Evolutionary conservation across 2,329 filamentous ascomycete genomes (phyloP).

Genomic region (Aspergillus brunneoviolaceus): DNA sequence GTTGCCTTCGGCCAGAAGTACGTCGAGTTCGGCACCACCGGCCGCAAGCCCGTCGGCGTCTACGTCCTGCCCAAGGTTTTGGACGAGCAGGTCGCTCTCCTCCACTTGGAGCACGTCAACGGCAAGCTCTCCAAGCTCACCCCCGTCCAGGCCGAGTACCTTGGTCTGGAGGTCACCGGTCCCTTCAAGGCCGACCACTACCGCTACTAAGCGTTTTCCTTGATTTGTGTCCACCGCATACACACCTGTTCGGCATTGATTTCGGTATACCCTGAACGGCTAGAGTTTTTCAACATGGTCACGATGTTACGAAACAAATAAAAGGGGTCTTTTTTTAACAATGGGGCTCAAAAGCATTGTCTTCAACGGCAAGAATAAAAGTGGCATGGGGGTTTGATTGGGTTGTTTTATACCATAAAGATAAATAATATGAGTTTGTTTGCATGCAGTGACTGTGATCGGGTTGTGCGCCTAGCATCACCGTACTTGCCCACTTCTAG

Average conservation of each 20-base stretch:
- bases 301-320: constrained; percentile 60
- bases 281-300: constrained; percentile 55
- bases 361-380: constrained; percentile 61
- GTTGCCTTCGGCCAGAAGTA: constrained; percentile 88
- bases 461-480: too few relatives aligned
- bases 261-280: constrained; percentile 54
- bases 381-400: constrained; percentile 38
- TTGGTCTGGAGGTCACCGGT: constrained; percentile 79
- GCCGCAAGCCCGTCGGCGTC: constrained; percentile 87
- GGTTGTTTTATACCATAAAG: constrained; percentile 24
- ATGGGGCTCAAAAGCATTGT: constrained; percentile 51
- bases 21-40: constrained; percentile 88
- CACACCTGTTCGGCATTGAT: constrained; percentile 32
- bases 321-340: constrained; percentile 42
- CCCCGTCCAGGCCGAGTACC: constrained; percentile 88
- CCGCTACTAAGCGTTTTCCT: background rate
- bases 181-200: constrained; percentile 97
- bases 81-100: constrained; percentile 95
- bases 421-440: background rate
- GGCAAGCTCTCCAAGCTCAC: constrained; percentile 88
- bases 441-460: too few relatives aligned
- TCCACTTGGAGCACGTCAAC: constrained; percentile 92
- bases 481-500: too few relatives aligned
- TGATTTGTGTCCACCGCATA: background rate
- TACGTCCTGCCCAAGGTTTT: constrained; percentile 98